Percentiles rank a stretch among this genome's conserved stretches.
Conservation (phyloP, 441 rosid species). For the Pelargonium citronellum region DNA sequence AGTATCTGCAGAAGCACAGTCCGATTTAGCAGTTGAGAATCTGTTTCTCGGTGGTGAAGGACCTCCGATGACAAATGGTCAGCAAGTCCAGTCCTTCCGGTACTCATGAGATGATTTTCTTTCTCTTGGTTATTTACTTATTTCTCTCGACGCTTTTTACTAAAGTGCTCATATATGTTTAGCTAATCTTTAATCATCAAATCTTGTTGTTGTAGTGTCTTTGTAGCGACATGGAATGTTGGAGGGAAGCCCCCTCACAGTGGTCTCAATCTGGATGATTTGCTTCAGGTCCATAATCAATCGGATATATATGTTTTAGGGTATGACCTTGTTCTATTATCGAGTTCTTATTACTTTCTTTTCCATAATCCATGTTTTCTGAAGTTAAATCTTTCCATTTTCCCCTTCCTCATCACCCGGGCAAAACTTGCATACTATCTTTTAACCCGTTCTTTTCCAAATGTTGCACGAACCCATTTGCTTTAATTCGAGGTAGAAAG, state of each 20-base stretch:
- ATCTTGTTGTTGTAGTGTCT: constrained; percentile 34
- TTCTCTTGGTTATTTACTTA: background rate
- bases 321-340: constrained; percentile 14
- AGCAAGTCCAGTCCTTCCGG: constrained; percentile 51
- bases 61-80: constrained; percentile 35
- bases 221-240: constrained; percentile 72
- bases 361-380: background rate
- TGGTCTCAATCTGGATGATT: constrained; percentile 43
- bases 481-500: too few species aligned
- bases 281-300: constrained; percentile 38
- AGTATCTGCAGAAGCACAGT: constrained; percentile 39
- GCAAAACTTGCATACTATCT: too few species aligned
- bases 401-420: too few species aligned
- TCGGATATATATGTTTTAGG: constrained; percentile 36
- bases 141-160: background rate
- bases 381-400: too few species aligned
- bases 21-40: constrained; percentile 38
- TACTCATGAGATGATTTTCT: constrained; percentile 22
- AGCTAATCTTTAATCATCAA: background rate
- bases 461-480: too few species aligned
- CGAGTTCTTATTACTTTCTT: background rate
- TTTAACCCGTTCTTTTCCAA: too few species aligned
- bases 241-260: constrained; percentile 62
- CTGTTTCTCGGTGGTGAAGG: constrained; percentile 33
- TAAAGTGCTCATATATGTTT: background rate